phyloP scores from a whole-genome alignment of 2,329 filamentous ascomycete genomes.

The Fusarium chuoi region DNA sequence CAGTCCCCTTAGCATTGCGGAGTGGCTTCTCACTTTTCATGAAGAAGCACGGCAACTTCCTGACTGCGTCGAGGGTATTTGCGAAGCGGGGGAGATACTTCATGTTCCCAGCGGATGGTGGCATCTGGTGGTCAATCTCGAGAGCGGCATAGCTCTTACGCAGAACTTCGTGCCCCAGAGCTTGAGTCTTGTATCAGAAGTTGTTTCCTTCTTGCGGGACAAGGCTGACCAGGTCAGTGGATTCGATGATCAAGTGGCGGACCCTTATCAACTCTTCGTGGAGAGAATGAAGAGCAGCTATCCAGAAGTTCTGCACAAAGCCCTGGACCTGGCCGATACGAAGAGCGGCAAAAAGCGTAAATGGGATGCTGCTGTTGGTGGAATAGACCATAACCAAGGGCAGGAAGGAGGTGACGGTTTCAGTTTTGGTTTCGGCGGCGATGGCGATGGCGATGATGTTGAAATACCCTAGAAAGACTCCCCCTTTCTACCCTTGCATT shows the following conservation, averaged over 20 bases:
- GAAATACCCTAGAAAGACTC: conserved; percentile 53
- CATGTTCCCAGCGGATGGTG: conserved; percentile 97
- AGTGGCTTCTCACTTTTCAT: conserved; percentile 94
- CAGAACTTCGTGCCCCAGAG: conserved; percentile 89
- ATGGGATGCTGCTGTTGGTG: conserved; percentile 80
- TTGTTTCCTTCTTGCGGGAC: conserved; percentile 82
- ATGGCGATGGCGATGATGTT: conserved; percentile 55
- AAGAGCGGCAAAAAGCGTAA: conserved; percentile 78
- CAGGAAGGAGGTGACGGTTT: conserved; percentile 53
- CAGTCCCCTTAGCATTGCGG: conserved; percentile 92
- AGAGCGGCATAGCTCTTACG: conserved; percentile 86
- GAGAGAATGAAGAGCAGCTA: conserved; percentile 71
- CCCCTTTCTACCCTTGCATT: background rate
- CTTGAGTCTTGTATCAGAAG: conserved; percentile 72
- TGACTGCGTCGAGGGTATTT: conserved; percentile 88
- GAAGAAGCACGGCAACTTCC: conserved; percentile 78
- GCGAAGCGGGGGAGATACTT: conserved; percentile 83
- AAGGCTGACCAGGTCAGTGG: conserved; percentile 89
- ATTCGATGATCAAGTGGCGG: conserved; percentile 75
- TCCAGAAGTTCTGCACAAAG: conserved; percentile 74
- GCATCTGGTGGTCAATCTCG: conserved; percentile 93
- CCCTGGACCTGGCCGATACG: conserved; percentile 71
- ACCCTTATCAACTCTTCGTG: conserved; percentile 81
- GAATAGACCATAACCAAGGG: conserved; percentile 48
- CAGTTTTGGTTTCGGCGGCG: conserved; percentile 65